Evolutionary conservation across 805 yeast species (phyloP).

Genomic region (Candida pseudofarinosa): DNA sequence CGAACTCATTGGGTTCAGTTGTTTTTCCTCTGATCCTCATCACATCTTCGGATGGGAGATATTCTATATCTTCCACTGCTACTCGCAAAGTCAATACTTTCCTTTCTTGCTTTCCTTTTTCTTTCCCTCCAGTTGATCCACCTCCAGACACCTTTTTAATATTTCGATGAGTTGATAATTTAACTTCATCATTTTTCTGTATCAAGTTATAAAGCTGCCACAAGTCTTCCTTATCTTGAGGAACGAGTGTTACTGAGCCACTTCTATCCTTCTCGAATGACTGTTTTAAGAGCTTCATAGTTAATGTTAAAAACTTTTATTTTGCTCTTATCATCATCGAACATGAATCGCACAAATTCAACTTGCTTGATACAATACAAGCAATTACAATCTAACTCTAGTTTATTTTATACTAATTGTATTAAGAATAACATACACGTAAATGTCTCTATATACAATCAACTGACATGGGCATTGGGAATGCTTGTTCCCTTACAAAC

Average conservation of each 20-base stretch:
- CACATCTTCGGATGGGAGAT: constrained; percentile 69
- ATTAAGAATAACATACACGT: too few species aligned
- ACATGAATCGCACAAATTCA: not conserved
- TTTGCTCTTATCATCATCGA: too few species aligned
- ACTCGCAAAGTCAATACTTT: constrained; percentile 45
- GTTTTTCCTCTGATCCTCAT: constrained; percentile 81
- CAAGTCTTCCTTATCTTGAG: constrained; percentile 88
- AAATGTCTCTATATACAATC: constrained; percentile 1
- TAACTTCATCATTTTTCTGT: constrained; percentile 69
- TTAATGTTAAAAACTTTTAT: not conserved
- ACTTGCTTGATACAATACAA: not conserved
- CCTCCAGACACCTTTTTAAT: constrained; percentile 36
- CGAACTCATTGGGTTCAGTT: constrained; percentile 61
- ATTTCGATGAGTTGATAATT: constrained; percentile 65
- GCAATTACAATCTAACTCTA: not conserved
- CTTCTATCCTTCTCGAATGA: constrained; percentile 45
- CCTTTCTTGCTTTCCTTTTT: constrained; percentile 56
- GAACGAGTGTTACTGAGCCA: constrained; percentile 63
- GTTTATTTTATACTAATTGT: too few species aligned
- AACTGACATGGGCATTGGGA: constrained; percentile 65
- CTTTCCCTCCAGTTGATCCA: constrained; percentile 17
- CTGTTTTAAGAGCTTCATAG: constrained; percentile 52
- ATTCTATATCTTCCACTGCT: constrained; percentile 66
- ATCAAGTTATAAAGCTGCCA: constrained; percentile 85
- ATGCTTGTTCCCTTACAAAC: constrained; percentile 68